Evolutionary conservation across 805 yeast genomes (phyloP).

Genomic region (Candida odintsovae): DNA sequence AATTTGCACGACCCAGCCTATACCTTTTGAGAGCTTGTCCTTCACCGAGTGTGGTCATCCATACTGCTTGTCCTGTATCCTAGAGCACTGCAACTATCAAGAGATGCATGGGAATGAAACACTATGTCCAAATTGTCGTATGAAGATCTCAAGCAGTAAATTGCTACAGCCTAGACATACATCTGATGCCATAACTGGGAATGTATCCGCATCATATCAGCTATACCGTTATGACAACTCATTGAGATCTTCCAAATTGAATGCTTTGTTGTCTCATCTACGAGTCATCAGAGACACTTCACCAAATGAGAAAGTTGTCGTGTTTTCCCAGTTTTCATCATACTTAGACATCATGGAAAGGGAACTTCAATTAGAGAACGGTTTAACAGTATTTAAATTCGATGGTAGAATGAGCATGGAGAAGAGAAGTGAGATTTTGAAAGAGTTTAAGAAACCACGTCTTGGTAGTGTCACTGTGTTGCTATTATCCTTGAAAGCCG

Average conservation of each 20-base stretch:
- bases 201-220: conserved; percentile 2
- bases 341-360: conserved; percentile 69
- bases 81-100: conserved; percentile 72
- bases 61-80: conserved; percentile 67
- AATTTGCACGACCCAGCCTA: conserved; percentile 71
- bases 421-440: conserved; percentile 58
- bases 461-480: conserved; percentile 39
- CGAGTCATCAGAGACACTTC: conserved; percentile 45
- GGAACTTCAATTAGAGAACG: conserved; percentile 45
- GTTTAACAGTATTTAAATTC: conserved; percentile 58
- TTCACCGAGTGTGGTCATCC: conserved; percentile 78
- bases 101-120: conserved; percentile 36
- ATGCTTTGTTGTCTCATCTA: conserved; percentile 60
- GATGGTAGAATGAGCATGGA: conserved; percentile 74
- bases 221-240: conserved; percentile 22
- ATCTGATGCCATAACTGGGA: conserved; percentile 16
- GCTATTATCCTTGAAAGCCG: conserved; percentile 78
- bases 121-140: conserved; percentile 76
- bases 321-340: conserved; percentile 86
- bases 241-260: conserved; percentile 62
- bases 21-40: conserved; percentile 44
- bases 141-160: conserved; percentile 43
- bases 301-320: conserved; percentile 70
- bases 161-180: conserved; percentile 25
- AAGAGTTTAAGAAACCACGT: conserved; percentile 40